phyloP scores from a whole-genome alignment of 2,329 filamentous ascomycete genomes.

The Aspergillus candidus region DNA sequence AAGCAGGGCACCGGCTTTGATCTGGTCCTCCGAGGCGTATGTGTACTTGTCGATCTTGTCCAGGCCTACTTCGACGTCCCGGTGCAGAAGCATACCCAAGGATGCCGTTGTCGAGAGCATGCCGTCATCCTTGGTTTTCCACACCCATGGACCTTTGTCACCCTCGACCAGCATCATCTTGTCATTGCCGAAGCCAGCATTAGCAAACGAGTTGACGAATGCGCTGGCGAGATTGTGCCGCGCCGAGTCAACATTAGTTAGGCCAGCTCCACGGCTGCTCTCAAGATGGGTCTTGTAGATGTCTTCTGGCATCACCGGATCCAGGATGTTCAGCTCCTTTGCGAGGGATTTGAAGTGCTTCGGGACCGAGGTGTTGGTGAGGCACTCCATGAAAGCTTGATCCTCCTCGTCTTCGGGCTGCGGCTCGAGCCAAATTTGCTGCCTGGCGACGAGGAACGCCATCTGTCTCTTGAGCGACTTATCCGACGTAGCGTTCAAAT shows the following conservation, averaged over 20 bases:
- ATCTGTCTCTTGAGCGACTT: conserved; percentile 84
- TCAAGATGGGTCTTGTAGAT: conserved; percentile 99
- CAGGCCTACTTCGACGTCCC: conserved; percentile 87
- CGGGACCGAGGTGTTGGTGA: conserved; percentile 80
- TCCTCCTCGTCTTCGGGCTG: conserved; percentile 58
- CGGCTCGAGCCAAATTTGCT: conserved; percentile 76
- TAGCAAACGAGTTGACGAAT: conserved; percentile 96
- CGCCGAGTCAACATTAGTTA: conserved; percentile 93
- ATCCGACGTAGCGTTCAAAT: conserved; percentile 75
- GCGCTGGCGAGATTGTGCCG: conserved; percentile 91
- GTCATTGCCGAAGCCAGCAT: conserved; percentile 89
- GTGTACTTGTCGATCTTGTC: conserved; percentile 95
- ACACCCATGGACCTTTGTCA: conserved; percentile 90
- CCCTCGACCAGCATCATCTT: conserved; percentile 95
- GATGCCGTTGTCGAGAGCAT: conserved; percentile 97
- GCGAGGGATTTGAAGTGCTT: conserved; percentile 91
- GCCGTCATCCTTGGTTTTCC: conserved; percentile 98
- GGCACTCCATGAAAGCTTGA: conserved; percentile 68
- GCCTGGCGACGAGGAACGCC: conserved; percentile 84
- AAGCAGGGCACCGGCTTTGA: conserved; percentile 85
- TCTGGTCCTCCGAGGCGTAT: conserved; percentile 72
- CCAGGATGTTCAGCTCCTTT: conserved; percentile 93
- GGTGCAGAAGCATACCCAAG: conserved; percentile 81
- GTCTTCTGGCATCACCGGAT: conserved; percentile 94
- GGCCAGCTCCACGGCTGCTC: conserved; percentile 82